Evolutionary conservation across 176 grass and related monocot species (phyloP).

Genomic region (Hsuehochloa calcarea): DNA sequence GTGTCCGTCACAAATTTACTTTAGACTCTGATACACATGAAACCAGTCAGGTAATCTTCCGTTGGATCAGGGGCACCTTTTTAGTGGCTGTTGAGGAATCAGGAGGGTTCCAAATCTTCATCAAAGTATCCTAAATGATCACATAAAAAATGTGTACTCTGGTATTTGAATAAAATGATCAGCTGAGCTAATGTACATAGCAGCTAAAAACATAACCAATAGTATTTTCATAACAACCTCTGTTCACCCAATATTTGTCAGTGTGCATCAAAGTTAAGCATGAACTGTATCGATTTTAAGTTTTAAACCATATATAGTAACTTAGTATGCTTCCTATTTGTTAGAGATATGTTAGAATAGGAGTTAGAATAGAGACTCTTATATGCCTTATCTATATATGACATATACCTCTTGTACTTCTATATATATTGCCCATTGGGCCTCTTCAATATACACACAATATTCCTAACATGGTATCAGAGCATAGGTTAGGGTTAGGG

Average conservation of each 20-base stretch:
- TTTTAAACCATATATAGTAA: conserved; percentile 14
- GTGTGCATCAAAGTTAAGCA: not conserved
- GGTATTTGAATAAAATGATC: not conserved
- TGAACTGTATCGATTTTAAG: conserved; percentile 4
- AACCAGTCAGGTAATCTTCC: not conserved
- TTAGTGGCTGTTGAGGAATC: not conserved
- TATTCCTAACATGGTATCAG: too few relatives aligned
- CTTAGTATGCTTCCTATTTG: not conserved
- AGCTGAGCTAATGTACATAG: conserved; percentile 10
- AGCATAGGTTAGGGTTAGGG: too few relatives aligned
- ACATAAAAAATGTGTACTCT: not conserved
- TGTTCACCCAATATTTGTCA: not conserved
- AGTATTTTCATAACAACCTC: not conserved
- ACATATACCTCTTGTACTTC: too few relatives aligned
- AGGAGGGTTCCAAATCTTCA: not conserved
- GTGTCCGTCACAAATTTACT: not conserved
- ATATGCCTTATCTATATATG: too few relatives aligned
- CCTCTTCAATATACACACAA: too few relatives aligned
- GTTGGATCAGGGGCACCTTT: not conserved
- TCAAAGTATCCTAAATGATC: not conserved
- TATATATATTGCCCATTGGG: too few relatives aligned
- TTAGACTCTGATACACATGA: conserved; percentile 12
- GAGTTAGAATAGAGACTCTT: too few relatives aligned
- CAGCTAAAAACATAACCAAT: not conserved
- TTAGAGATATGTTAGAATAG: too few relatives aligned